Percentiles rank a stretch among this genome's conserved stretches.
These are phyloP conservation scores for Cryptomeria japonica DNA, from an alignment of 75 land plant species.

Conservation along the genomic window DNA sequence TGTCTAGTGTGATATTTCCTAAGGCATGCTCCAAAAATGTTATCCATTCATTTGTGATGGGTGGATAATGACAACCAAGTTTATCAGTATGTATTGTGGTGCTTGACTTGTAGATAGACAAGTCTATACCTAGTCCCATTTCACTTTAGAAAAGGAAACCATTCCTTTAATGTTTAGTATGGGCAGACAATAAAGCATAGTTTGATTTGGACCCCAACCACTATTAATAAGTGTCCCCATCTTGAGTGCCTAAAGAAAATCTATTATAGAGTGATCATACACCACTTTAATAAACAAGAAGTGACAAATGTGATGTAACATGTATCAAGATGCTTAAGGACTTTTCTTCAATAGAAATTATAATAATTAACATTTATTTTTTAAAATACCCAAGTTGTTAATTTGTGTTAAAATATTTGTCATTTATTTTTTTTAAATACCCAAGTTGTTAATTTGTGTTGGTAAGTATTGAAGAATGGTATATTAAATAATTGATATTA, in stretches of 20 bases:
- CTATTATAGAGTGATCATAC: too few species aligned
- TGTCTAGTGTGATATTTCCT: background rate
- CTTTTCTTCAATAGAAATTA: too few species aligned
- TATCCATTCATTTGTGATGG: background rate
- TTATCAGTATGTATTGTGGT: background rate
- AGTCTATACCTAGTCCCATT: background rate
- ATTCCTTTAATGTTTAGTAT: background rate
- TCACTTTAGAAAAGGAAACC: background rate
- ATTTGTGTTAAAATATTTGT: background rate
- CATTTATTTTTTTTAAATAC: too few species aligned
- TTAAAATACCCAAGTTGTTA: too few species aligned
- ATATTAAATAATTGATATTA: too few species aligned
- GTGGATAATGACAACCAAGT: background rate
- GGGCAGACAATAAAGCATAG: background rate
- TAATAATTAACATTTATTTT: too few species aligned
- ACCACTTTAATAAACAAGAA: too few species aligned
- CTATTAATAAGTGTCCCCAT: background rate
- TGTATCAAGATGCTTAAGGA: too few species aligned
- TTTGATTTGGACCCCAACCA: background rate
- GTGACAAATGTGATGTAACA: too few species aligned
- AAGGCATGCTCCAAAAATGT: background rate
- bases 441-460: too few species aligned
- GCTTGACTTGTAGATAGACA: background rate
- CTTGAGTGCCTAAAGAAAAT: too few species aligned
- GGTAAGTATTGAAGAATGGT: too few species aligned